Base-by-base conservation (phyloP, 306 rosid species). In the Vigna reflexopilosa region DNA sequence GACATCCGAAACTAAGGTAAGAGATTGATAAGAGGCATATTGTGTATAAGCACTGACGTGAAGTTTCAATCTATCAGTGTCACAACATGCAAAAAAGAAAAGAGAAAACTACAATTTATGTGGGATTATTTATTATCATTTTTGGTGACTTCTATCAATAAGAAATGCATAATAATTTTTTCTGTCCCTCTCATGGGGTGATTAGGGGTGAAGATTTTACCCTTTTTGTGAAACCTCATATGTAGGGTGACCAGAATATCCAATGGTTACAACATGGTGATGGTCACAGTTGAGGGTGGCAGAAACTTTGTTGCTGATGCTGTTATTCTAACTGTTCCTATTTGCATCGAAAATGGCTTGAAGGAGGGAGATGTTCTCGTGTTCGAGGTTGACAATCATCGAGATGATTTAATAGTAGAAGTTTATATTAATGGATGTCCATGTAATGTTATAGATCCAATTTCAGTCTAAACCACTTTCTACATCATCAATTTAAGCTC, bases 1-100 rank as follows among this genome's bases (percentile, higher is more conserved):
- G 89, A 80, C 84, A 81, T 67, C 96, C 93, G 26, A 86, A 87
- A 81, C 81, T 87, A 73, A 89, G 93, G 96, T 86, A 78, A 17
- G 30, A 26, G 11, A 54, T 52, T 73, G 59, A 55, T 42, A 16
- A 54, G 19, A 56, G 45, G 73, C 64, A n/a, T 30, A 16, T 49
- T 49, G 45, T 28, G 8, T 76, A 42, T 22, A 51, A 73, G n/a
- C 42, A 30, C 71, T 44, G 20, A 55, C 32, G 62, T 67, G 36
- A 73, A 61, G 67, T 79, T 45, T 64, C 75, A 47, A 34, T 47
- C 52, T 68, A 34, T 72, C 58, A 34, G 11, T 56, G 64, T 54
- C 67, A 48, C 14, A 44, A 22, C 10, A 42, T 77, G 63, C 66
- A 34, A 63, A 55, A 62, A 7, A 34, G 7, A 36, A 58, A 67